These are phyloP conservation scores for Spathaspora arborariae DNA, from an alignment of 805 yeast genomes.

Conservation along the genomic window DNA sequence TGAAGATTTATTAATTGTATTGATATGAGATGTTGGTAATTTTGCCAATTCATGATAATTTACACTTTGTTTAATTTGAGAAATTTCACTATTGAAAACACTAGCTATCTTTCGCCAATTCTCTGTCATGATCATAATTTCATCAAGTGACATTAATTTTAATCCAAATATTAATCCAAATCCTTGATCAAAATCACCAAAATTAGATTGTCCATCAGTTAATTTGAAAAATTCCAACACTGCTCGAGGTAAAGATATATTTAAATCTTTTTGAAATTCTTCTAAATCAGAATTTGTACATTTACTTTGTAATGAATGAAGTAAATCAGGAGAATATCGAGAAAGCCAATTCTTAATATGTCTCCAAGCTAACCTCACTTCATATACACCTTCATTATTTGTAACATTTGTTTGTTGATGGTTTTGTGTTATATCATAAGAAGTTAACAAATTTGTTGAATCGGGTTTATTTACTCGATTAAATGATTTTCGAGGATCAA, in stretches of 20 bases:
- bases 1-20: conserved; percentile 9
- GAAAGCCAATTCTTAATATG: conserved; percentile 83
- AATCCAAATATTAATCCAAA: conserved; percentile 77
- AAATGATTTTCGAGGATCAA: conserved; percentile 46
- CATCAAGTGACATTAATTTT: conserved; percentile 75
- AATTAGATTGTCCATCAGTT: conserved; percentile 80
- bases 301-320: conserved; percentile 70
- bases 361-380: conserved; percentile 78
- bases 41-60: conserved; percentile 19
- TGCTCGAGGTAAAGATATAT: conserved; percentile 70
- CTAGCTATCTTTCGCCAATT: conserved; percentile 78
- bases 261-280: conserved; percentile 81
- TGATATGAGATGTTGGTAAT: conserved; percentile 17
- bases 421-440: conserved; percentile 22
- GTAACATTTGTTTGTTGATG: conserved; percentile 17
- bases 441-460: conserved; percentile 24
- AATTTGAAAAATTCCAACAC: conserved; percentile 74
- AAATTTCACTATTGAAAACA: conserved; percentile 24
- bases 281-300: conserved; percentile 77
- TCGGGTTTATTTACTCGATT: conserved; percentile 42
- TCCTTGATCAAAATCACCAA: conserved; percentile 64
- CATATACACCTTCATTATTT: conserved; percentile 64
- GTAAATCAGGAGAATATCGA: conserved; percentile 74
- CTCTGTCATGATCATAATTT: conserved; percentile 72
- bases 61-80: conserved; percentile 16